Percentiles rank a stretch among this genome's conserved stretches.
Conservation (phyloP, 768 basidiomycete genomes). For the Neoboletus subvelutipes region DNA sequence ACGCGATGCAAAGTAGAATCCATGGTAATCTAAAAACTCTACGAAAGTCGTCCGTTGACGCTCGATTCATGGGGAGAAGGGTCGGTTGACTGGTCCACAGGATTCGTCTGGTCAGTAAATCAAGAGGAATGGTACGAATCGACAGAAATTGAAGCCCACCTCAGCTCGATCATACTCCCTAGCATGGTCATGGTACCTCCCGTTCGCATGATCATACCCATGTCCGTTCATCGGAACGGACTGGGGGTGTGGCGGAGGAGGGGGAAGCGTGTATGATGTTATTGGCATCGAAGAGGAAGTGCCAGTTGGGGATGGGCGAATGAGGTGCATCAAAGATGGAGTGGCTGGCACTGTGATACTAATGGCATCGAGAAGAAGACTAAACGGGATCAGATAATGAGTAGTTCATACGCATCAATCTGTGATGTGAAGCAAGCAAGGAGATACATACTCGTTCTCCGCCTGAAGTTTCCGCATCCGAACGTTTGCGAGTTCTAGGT, state of each 20-base stretch:
- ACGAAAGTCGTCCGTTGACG: constrained; percentile 25
- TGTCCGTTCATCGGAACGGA: constrained; percentile 26
- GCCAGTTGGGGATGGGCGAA: constrained; percentile 27
- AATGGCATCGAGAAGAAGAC: constrained; percentile 35
- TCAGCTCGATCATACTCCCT: constrained; percentile 26
- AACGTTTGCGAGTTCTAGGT: constrained; percentile 28
- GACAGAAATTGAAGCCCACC: constrained; percentile 1
- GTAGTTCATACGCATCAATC: neutral
- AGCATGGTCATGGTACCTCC: constrained; percentile 27
- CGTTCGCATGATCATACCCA: constrained; percentile 23
- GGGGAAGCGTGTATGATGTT: constrained; percentile 18
- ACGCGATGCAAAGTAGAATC: neutral
- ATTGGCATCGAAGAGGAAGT: constrained; percentile 18
- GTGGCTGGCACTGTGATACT: constrained; percentile 33
- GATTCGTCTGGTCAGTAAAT: constrained; percentile 7
- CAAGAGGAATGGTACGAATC: neutral
- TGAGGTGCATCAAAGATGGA: constrained; percentile 33
- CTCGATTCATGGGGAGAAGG: constrained; percentile 22
- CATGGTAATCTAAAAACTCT: neutral
- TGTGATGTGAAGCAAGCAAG: neutral
- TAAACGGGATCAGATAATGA: constrained; percentile 2
- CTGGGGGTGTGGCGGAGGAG: constrained; percentile 7
- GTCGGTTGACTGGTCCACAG: constrained; percentile 20
- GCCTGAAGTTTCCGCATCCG: constrained; percentile 32
- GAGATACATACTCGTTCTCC: constrained; percentile 31